phyloP scores from a whole-genome alignment of 2,329 filamentous ascomycete genomes.

The Tolypocladium tropicale region DNA sequence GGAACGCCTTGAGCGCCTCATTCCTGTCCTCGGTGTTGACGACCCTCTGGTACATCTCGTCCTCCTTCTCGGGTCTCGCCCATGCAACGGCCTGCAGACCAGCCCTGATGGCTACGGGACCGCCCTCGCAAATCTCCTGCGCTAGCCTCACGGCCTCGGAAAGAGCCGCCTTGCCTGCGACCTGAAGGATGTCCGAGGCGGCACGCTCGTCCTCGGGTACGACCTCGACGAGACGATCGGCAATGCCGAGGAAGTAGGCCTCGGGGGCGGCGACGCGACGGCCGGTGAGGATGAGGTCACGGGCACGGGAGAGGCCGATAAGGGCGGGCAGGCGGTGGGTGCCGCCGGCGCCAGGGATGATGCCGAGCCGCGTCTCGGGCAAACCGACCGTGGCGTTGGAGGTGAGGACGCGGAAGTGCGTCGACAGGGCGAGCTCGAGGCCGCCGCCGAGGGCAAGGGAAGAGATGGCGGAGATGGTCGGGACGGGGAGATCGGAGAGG shows the following conservation, averaged over 20 bases:
- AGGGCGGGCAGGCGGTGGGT: slow-evolving; percentile 78
- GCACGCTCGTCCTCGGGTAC: slow-evolving; percentile 42
- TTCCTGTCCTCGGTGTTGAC: slow-evolving; percentile 75
- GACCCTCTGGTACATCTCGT: slow-evolving; percentile 75
- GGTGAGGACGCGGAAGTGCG: slow-evolving; percentile 78
- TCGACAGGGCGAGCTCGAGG: slow-evolving; percentile 83
- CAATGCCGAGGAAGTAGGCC: slow-evolving; percentile 84
- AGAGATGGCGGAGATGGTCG: slow-evolving; percentile 80
- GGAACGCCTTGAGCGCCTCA: slow-evolving; percentile 81
- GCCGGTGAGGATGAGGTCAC: slow-evolving; percentile 84
- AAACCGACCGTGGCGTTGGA: slow-evolving; percentile 71
- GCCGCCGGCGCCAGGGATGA: slow-evolving; percentile 89
- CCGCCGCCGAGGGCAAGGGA: slow-evolving; percentile 86
- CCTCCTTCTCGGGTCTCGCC: slow-evolving; percentile 70
- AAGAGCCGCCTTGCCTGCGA: slow-evolving; percentile 58
- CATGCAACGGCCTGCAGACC: slow-evolving; percentile 69
- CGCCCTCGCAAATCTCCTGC: slow-evolving; percentile 79
- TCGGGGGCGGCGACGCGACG: slow-evolving; percentile 74
- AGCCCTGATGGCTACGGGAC: slow-evolving; percentile 70
- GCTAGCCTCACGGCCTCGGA: slow-evolving; percentile 71
- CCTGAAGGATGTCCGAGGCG: slow-evolving; percentile 34
- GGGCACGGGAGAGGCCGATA: slow-evolving; percentile 70
- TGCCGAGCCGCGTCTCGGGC: slow-evolving; percentile 85
- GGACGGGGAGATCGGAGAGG: slow-evolving; percentile 69
- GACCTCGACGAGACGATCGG: slow-evolving; percentile 81